A percentile compares a stretch with the other conserved stretches of the same genome.
These are phyloP conservation scores for Euphorbia pulcherrima DNA, from an alignment of 345 rosid genomes.

Conservation along the genomic window DNA sequence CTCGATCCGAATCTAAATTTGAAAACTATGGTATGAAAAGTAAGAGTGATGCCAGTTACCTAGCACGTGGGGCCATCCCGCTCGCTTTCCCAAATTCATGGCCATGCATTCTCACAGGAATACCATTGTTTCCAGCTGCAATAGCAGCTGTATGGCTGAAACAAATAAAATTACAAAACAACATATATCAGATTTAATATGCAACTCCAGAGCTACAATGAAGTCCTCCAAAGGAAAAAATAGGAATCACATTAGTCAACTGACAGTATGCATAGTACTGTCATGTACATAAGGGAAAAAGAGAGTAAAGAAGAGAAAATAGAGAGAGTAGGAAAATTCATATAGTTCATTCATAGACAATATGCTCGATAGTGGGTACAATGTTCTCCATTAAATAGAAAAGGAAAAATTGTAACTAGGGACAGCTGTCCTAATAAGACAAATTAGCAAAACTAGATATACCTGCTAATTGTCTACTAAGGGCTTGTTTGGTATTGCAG, in stretches of 20 bases:
- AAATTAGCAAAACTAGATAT: too few species aligned
- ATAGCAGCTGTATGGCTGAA: slow-evolving; percentile 95
- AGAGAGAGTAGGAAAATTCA: too few species aligned
- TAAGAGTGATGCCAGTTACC: slow-evolving; percentile 41
- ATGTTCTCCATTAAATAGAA: too few species aligned
- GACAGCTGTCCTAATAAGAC: too few species aligned
- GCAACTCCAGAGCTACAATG: not conserved
- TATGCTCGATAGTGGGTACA: too few species aligned
- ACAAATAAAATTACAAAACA: slow-evolving; percentile 18
- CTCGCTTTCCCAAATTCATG: slow-evolving; percentile 99
- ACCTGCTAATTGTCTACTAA: too few species aligned
- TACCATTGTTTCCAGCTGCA: slow-evolving; percentile 98
- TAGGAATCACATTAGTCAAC: not conserved
- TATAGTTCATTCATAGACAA: too few species aligned
- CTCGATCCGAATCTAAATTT: too few species aligned
- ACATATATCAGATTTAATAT: slow-evolving; percentile 20
- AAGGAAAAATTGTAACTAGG: too few species aligned
- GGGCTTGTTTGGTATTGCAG: too few species aligned
- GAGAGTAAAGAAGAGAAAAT: too few species aligned
- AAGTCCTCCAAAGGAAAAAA: not conserved
- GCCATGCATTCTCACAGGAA: slow-evolving; percentile 85
- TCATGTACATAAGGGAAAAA: too few species aligned
- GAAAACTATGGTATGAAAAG: not conserved
- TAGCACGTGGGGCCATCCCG: slow-evolving; percentile 99
- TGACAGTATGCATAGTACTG: not conserved